Base-by-base conservation (phyloP, 192 early-diverging fungal genomes). In the Backusella morwellensis region DNA sequence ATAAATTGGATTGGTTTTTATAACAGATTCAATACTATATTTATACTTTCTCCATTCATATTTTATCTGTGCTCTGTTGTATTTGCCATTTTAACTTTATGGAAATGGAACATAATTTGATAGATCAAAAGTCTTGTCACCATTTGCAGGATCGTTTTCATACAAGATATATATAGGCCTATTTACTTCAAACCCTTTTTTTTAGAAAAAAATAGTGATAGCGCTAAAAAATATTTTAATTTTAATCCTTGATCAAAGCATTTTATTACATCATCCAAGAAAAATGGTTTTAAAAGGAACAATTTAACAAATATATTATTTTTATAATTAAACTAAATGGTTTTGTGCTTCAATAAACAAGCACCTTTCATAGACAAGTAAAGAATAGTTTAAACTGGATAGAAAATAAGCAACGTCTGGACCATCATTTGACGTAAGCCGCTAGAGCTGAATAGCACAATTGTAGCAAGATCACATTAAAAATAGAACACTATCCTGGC, bases 401-500 rank as follows among this genome's bases (percentile, higher is more conserved):
- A 63, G 21, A 63, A n/a, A 29, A 29, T 63, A 63, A 11, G 21
- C 56, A 63, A 63, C 21, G 56, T 63, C 56, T 63, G 56, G 56
- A 63, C 23, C 56, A 63, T 29, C 11, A 14, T n/a, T 63, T 63
- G 56, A 63, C 23, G 11, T 63, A 63, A 56, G 23, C 0, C 23
- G 11, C 56, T 63, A 63, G 56, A 63, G 3, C 23, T 29, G 56
- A 63, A 63, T 63, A 29, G 56, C 56, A 63, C 56, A 63, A 29
- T 29, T 8, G 26, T 63, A 63, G 56, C 56, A 29, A 63, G 23
- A 63, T 63, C 29, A 63, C 26, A 63, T 63, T 63, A 63, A 63
- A 63, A 63, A 63, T 63, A 63, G 56, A 63, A 26, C 56, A 63
- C 56, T 63, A 63, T 63, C 56, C 56, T 63, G 56, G 56, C 56